Base-by-base conservation (phyloP, 192 early-diverging fungal species). In the Mycoemilia scoparia region DNA sequence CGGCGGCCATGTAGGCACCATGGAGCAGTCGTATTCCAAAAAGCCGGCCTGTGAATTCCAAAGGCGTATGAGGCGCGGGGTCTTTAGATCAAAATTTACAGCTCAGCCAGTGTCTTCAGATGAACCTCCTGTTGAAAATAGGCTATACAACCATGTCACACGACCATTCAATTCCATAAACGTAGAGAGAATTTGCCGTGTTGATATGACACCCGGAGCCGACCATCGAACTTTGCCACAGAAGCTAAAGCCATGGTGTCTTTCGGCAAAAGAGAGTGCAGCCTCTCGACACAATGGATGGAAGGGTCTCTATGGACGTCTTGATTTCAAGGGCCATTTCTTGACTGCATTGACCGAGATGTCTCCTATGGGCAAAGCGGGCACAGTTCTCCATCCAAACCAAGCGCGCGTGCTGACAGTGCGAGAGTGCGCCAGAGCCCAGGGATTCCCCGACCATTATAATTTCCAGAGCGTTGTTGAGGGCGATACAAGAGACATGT, bases 371-470 rank as follows among this genome's bases (percentile, higher is more conserved):
- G 66, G 70, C 1, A 75, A 73, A 39, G 59, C 61, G 23, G 73
- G 77, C 7, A 71, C 72, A 2, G 65, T 77, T 16, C 23, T 80
- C 13, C 66, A 77, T 29, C 70, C 75, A 5, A 67, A 65, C 31
- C 77, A 77, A 34, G 32, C 55, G 13, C 64, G 77, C 7, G 57
- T 72, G 8, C 16, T 74, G 12, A 54, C 60, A 3, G 69, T 74
- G 13, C 60, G 75, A 23, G 75, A 80, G 37, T 66, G 55, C 37
- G 77, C 77, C 8, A 64, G 77, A 13, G 66, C 64, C 3, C 77
- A 80, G 45, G 75, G 75, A 6, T 80, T 80, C 46, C 75, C 77
- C 0, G 77, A 80, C 23, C 44, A 47, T 1, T 77, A 77, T 24
- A 36, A 46, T 22, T 67, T 80, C 21, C 49, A 54, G 8, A 59